phyloP scores from a whole-genome alignment of 2,329 filamentous ascomycete genomes.

The Xylaria sp. region DNA sequence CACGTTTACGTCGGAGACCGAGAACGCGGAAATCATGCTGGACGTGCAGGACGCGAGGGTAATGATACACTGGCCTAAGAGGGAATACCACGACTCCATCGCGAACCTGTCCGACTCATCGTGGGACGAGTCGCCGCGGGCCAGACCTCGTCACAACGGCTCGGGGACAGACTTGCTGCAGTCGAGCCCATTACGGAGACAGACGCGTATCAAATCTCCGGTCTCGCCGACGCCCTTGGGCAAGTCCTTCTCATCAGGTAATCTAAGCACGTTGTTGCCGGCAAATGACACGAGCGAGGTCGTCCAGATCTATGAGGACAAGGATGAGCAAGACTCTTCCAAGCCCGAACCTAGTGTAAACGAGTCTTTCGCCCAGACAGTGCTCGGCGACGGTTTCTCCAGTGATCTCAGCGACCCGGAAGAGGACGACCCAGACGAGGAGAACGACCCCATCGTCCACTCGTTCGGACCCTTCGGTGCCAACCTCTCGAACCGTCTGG shows the following conservation, averaged over 20 bases:
- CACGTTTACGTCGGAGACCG: constrained; percentile 86
- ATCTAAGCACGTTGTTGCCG: constrained; percentile 49
- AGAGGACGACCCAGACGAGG: constrained; percentile 82
- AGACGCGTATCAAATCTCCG: constrained; percentile 69
- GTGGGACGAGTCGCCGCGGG: constrained; percentile 67
- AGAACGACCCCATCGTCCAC: constrained; percentile 91
- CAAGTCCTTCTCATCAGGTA: constrained; percentile 46
- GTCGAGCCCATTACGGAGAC: constrained; percentile 62
- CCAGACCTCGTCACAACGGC: constrained; percentile 33
- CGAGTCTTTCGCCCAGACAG: constrained; percentile 53
- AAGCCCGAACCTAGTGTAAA: constrained; percentile 33
- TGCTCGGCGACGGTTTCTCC: constrained; percentile 55
- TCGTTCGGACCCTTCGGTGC: constrained; percentile 91
- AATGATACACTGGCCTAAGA: constrained; percentile 82
- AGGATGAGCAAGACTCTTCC: constrained; percentile 55
- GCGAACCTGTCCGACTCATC: constrained; percentile 66
- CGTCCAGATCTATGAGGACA: constrained; percentile 77
- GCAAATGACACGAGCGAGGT: constrained; percentile 42
- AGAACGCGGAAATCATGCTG: constrained; percentile 87
- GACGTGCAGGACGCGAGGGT: constrained; percentile 94
- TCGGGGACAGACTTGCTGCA: constrained; percentile 50
- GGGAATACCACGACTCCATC: constrained; percentile 50
- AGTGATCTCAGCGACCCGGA: constrained; percentile 63
- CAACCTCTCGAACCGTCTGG: constrained; percentile 80
- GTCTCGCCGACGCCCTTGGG: constrained; percentile 64